These are phyloP conservation scores for Cordyceps militaris DNA, from an alignment of 2,329 filamentous ascomycete species.

Conservation along the genomic window DNA sequence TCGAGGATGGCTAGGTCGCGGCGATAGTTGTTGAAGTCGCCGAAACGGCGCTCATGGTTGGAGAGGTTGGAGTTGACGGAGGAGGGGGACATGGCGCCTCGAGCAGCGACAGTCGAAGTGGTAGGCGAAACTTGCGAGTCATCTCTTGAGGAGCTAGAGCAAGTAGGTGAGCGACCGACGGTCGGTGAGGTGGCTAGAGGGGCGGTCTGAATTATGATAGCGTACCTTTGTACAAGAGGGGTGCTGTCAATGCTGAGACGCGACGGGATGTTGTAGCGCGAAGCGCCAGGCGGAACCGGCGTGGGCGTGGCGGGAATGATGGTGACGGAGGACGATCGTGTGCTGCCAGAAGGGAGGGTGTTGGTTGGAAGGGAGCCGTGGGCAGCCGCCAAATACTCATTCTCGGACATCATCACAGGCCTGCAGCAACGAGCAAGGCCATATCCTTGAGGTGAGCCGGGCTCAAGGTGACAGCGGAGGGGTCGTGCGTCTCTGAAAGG, in stretches of 20 bases:
- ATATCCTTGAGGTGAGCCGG: slow-evolving; percentile 11
- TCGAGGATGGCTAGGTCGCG: slow-evolving; percentile 66
- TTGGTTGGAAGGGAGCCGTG: background rate
- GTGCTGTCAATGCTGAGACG: slow-evolving; percentile 12
- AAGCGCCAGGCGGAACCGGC: background rate
- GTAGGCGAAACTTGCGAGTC: slow-evolving; percentile 43
- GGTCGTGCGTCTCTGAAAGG: slow-evolving; percentile 6
- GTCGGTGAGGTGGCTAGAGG: background rate
- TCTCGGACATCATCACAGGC: slow-evolving; percentile 8
- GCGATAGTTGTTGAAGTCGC: slow-evolving; percentile 62
- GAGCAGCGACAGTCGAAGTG: slow-evolving; percentile 37
- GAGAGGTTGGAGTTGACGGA: slow-evolving; percentile 22
- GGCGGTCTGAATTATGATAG: background rate
- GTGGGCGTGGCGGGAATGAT: slow-evolving; percentile 5
- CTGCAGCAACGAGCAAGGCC: slow-evolving; percentile 2
- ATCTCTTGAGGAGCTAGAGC: slow-evolving; percentile 23
- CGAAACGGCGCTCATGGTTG: slow-evolving; percentile 46
- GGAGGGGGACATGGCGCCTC: slow-evolving; percentile 34
- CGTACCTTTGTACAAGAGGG: slow-evolving; percentile 1
- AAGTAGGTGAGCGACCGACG: slow-evolving; percentile 3
- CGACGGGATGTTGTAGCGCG: slow-evolving; percentile 9
- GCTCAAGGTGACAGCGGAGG: slow-evolving; percentile 8
- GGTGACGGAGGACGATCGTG: slow-evolving; percentile 7
- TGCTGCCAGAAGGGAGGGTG: background rate
- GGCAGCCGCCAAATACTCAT: background rate